Conservation (phyloP, 139 green algal genomes). For the Chlorella sp. region DNA sequence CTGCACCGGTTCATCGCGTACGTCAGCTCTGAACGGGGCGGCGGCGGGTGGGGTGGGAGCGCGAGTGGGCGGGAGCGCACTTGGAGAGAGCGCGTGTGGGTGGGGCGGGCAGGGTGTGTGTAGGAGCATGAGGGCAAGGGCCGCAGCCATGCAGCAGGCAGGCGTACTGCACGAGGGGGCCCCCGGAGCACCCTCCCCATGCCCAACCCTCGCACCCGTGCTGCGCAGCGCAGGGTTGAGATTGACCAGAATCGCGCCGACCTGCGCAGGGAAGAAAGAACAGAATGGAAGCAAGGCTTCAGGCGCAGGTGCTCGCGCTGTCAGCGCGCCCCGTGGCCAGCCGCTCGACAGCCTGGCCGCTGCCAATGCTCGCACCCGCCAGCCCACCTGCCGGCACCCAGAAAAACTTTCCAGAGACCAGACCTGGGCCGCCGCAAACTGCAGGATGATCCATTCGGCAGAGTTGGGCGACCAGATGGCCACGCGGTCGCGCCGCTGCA, state of each 20-base stretch:
- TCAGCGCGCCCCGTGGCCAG: background rate
- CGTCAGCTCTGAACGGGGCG: conserved; percentile 12
- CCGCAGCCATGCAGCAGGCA: too few species aligned
- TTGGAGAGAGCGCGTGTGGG: too few species aligned
- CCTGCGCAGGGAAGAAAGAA: conserved; percentile 6
- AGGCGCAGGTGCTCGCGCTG: too few species aligned
- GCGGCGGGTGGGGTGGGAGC: too few species aligned
- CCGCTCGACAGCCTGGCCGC: too few species aligned
- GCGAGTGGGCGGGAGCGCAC: too few species aligned
- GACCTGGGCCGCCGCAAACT: conserved; percentile 26
- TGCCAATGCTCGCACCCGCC: background rate
- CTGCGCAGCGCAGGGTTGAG: conserved; percentile 28
- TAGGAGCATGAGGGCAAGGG: too few species aligned
- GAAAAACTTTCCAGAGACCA: background rate
- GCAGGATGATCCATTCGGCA: conserved; percentile 29
- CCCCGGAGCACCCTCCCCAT: too few species aligned
- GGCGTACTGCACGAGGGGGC: too few species aligned
- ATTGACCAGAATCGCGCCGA: conserved; percentile 28
- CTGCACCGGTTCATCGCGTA: background rate
- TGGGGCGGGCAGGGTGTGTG: too few species aligned
- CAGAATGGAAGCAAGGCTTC: background rate
- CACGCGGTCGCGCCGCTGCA: conserved; percentile 38
- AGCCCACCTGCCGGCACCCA: background rate
- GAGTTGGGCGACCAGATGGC: conserved; percentile 36
- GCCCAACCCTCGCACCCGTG: background rate